Base-by-base conservation (phyloP, 75 land plant genomes). In the Pinus albicaulis region DNA sequence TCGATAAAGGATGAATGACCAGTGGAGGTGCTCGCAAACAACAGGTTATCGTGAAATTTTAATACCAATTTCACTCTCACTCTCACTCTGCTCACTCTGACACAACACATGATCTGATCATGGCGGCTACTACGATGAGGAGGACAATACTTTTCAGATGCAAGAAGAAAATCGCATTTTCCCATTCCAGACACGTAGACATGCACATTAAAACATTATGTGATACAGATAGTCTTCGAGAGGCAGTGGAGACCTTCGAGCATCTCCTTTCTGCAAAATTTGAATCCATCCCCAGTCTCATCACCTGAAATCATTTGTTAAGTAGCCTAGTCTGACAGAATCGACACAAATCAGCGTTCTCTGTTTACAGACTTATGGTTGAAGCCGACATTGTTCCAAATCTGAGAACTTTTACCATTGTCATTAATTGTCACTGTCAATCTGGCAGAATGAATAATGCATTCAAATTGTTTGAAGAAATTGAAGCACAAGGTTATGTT, bases 401-500 rank as follows among this genome's bases (percentile, higher is more conserved):
- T 34, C 10, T 36, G 41, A 36, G 15, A 31, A 65, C 69, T 6
- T 34, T 65, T 28, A 65, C 31, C 44, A 65, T 19, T 65, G 69
- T 65, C 17, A 65, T 65, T 3, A 65, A 65, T 65, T 65, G 69
- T 41, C 69, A 65, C 41, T 65, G 41, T 36, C 69, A 65, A 17
- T 36, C 7, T 6, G 69, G 69, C 1, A 65, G 36, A 36, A 65
- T 65, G 69, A 36, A 41, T n/a, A 36, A 36, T 34, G 69, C 69
- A 4, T 31, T 65, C 41, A 19, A 31, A 65, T 19, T 65, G n/a
- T 36, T 65, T 34, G n/a, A 19, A 31, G 41, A 36, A 65, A 65
- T 65, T 19, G 26, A 7, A 41, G 24, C 31, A 26, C 28, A 24
- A 12, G 48, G 34, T 3, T 55, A 52, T 3, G 17, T 8, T 17